Conservation (phyloP, 1,284 basidiomycete species). For the Cronartium quercuum region DNA sequence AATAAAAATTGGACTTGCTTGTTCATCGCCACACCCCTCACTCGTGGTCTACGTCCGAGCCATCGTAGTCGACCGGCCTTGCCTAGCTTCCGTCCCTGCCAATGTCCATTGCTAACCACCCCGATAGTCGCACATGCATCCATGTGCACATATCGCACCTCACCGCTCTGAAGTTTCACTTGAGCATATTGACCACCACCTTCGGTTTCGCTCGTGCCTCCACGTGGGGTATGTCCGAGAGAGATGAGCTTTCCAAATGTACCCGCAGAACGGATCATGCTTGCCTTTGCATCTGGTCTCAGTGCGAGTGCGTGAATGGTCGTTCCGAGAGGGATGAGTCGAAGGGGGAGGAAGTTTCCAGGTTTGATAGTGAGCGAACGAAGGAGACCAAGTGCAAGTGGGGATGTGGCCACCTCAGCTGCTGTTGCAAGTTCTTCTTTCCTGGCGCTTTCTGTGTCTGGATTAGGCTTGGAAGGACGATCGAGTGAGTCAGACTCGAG, state of each 20-base stretch:
- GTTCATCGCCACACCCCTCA: constrained; percentile 98
- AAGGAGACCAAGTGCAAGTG: constrained; percentile 74
- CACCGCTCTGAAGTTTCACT: constrained; percentile 82
- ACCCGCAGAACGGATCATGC: constrained; percentile 83
- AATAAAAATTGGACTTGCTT: constrained; percentile 57
- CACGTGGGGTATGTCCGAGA: constrained; percentile 26
- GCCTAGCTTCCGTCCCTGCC: constrained; percentile 75
- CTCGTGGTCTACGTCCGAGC: constrained; percentile 78
- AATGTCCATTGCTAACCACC: constrained; percentile 82
- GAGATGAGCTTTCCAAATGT: constrained; percentile 74
- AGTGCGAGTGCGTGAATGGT: constrained; percentile 81
- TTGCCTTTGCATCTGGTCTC: constrained; percentile 66
- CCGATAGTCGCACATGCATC: constrained; percentile 85
- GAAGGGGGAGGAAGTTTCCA: constrained; percentile 87
- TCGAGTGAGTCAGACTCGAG: constrained; percentile 27
- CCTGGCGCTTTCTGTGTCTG: neutral
- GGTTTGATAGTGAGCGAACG: constrained; percentile 78
- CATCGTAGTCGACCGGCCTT: constrained; percentile 87
- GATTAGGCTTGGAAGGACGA: neutral
- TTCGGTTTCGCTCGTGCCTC: neutral
- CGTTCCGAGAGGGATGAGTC: constrained; percentile 85
- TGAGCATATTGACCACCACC: constrained; percentile 63
- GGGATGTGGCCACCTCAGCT: constrained; percentile 19
- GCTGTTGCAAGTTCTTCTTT: constrained; percentile 13
- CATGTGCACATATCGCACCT: constrained; percentile 76